Evolutionary conservation across 176 grass and related monocot species (phyloP).

Genomic region (Paspalum notatum): DNA sequence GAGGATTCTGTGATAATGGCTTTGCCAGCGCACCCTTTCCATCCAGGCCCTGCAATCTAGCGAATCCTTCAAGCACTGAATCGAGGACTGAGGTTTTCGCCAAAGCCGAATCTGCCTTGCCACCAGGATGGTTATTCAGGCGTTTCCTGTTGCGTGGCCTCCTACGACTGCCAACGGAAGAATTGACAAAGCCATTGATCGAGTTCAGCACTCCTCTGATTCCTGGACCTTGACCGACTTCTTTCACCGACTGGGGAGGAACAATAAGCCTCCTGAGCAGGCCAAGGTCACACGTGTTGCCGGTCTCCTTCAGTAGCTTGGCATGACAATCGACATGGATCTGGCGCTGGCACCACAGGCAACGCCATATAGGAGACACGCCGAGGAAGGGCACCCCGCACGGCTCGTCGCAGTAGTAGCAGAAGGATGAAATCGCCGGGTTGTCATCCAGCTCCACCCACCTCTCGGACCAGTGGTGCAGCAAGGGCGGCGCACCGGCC

Average conservation of each 20-base stretch:
- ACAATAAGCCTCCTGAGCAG: slow-evolving; percentile 67
- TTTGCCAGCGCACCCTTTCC: slow-evolving; percentile 54
- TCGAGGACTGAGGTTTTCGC: slow-evolving; percentile 49
- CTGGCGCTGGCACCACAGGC: slow-evolving; percentile 86
- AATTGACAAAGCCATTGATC: slow-evolving; percentile 57
- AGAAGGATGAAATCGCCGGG: slow-evolving; percentile 64
- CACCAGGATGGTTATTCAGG: slow-evolving; percentile 42
- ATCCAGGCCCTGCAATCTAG: slow-evolving; percentile 52
- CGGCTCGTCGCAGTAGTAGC: slow-evolving; percentile 77
- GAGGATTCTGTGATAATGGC: slow-evolving; percentile 44
- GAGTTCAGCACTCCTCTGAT: slow-evolving; percentile 57
- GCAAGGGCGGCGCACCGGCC: slow-evolving; percentile 52
- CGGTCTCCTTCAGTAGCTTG: slow-evolving; percentile 62
- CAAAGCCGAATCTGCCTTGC: slow-evolving; percentile 36
- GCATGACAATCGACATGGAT: slow-evolving; percentile 90
- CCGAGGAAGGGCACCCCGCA: slow-evolving; percentile 73
- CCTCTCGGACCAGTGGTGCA: slow-evolving; percentile 95
- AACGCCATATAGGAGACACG: slow-evolving; percentile 86
- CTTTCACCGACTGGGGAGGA: slow-evolving; percentile 79
- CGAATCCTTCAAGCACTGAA: slow-evolving; percentile 55
- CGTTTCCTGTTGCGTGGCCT: slow-evolving; percentile 58
- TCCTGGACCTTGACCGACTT: slow-evolving; percentile 51
- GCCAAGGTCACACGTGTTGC: slow-evolving; percentile 75
- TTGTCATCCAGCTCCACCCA: slow-evolving; percentile 69
- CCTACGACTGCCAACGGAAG: slow-evolving; percentile 53